Evolutionary conservation across 805 yeast species (phyloP).

Genomic region (Candida xiaguanensis): DNA sequence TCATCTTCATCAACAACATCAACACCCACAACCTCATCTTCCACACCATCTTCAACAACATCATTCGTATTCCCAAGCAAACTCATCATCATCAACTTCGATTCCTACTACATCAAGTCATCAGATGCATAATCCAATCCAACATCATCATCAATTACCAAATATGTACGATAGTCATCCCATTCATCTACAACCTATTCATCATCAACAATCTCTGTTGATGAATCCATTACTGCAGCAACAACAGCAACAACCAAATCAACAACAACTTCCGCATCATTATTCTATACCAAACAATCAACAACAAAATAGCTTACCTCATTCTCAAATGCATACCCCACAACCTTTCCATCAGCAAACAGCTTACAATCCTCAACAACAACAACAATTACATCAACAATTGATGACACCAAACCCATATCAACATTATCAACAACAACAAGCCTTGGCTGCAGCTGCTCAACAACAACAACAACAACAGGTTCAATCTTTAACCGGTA

Average conservation of each 20-base stretch:
- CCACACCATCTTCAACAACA: neutral
- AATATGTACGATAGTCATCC: neutral
- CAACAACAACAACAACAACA: conserved; percentile 9
- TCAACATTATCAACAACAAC: conserved; percentile 13
- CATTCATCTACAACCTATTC: conserved; percentile 8
- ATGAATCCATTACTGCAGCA: conserved; percentile 4
- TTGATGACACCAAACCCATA: conserved; percentile 7
- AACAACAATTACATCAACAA: conserved; percentile 14
- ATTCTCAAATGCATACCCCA: conserved; percentile 8
- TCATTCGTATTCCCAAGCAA: neutral
- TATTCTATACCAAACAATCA: conserved; percentile 7
- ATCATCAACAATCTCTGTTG: conserved; percentile 7
- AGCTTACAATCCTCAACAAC: conserved; percentile 8
- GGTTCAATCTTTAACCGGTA: conserved; percentile 4
- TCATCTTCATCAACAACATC: conserved; percentile 7
- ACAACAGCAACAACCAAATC: conserved; percentile 11
- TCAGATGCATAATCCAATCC: conserved; percentile 3
- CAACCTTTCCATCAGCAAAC: conserved; percentile 10
- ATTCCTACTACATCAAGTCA: neutral
- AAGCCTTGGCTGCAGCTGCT: neutral
- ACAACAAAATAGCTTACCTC: conserved; percentile 8
- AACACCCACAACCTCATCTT: conserved; percentile 9
- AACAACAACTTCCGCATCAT: conserved; percentile 12
- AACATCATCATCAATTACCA: conserved; percentile 5
- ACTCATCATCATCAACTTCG: conserved; percentile 1